Percentiles rank a stretch among this genome's conserved stretches.
phyloP scores from a whole-genome alignment of 352 stramenopile genomes.

The Globisporangium spinosum region DNA sequence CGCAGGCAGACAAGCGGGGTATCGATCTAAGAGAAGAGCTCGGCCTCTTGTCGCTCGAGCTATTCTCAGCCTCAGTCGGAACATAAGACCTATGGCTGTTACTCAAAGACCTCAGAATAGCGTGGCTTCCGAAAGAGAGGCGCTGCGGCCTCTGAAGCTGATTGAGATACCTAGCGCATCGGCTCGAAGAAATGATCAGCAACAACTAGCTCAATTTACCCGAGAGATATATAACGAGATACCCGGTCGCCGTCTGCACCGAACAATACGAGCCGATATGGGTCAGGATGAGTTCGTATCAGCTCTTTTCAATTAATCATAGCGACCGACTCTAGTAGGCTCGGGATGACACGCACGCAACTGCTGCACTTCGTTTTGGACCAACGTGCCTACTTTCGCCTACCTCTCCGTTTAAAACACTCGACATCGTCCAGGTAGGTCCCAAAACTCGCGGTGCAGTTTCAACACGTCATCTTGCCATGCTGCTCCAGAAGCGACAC shows the following conservation, averaged over 20 bases:
- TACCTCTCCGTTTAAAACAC: background rate
- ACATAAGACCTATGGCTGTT: constrained; percentile 1
- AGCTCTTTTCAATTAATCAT: background rate
- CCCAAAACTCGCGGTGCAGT: background rate
- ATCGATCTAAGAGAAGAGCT: background rate
- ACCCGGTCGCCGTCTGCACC: too few relatives aligned
- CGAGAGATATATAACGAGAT: background rate
- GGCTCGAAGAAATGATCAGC: background rate
- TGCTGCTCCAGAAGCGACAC: constrained; percentile 52
- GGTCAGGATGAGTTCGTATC: background rate
- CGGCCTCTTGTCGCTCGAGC: background rate
- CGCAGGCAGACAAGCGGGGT: background rate
- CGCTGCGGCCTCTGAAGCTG: background rate
- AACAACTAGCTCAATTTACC: background rate
- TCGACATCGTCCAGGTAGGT: background rate
- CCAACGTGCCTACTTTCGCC: background rate
- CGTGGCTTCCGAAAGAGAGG: background rate
- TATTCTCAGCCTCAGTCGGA: background rate
- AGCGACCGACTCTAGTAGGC: background rate
- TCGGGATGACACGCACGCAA: background rate
- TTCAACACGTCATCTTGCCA: constrained; percentile 4
- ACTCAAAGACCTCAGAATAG: constrained; percentile 6
- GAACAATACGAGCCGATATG: too few relatives aligned
- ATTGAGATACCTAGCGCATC: background rate
- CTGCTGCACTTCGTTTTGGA: too few relatives aligned